Conservation (phyloP, 1,284 basidiomycete species). For the Golubevia sp. region DNA sequence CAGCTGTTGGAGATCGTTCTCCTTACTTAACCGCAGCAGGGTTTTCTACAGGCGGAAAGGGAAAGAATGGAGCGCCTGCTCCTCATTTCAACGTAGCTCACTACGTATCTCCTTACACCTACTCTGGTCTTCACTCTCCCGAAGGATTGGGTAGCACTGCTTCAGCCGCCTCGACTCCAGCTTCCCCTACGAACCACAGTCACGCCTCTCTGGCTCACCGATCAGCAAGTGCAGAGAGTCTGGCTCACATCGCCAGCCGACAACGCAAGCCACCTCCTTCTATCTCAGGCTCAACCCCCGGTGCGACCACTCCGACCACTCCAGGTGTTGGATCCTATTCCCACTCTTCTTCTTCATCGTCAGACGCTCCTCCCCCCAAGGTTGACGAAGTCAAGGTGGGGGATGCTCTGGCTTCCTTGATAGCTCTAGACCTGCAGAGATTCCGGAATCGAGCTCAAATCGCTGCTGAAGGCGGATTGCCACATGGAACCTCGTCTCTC, state of each 20-base stretch:
- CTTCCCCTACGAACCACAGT: not conserved
- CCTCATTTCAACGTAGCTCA: constrained; percentile 11
- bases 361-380: constrained; percentile 1
- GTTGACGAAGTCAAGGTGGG: constrained; percentile 31
- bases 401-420: constrained; percentile 37
- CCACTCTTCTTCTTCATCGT: not conserved
- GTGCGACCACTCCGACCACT: constrained; percentile 24
- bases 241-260: constrained; percentile 23
- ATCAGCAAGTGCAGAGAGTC: constrained; percentile 39
- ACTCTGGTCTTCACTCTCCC: not conserved
- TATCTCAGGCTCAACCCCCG: constrained; percentile 20
- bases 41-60: not conserved
- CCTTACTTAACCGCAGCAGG: not conserved
- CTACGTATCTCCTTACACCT: constrained; percentile 14
- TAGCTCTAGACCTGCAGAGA: constrained; percentile 39
- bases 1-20: not conserved
- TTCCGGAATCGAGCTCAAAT: constrained; percentile 4
- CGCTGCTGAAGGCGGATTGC: not conserved
- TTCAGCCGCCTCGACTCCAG: constrained; percentile 16
- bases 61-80: constrained; percentile 9
- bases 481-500: not conserved
- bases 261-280: constrained; percentile 14
- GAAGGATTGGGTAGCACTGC: constrained; percentile 13
- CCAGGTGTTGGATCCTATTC: constrained; percentile 7
- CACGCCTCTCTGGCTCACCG: constrained; percentile 16